These are phyloP conservation scores for Russula dissimulans DNA, from an alignment of 768 basidiomycete species.

Conservation along the genomic window DNA sequence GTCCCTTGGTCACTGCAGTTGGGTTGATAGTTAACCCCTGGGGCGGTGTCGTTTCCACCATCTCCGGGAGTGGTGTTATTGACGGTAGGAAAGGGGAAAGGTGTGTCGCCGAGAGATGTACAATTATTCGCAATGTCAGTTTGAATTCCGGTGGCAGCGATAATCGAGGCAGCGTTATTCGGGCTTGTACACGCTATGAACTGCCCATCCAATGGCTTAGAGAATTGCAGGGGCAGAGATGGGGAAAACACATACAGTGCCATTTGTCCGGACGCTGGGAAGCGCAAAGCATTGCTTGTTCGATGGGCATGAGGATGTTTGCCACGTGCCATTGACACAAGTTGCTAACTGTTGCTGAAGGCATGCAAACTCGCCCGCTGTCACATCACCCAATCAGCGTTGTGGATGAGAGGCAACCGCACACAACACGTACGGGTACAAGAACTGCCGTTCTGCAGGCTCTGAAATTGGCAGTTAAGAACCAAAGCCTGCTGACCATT, in stretches of 20 bases:
- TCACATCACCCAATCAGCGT: slow-evolving; percentile 10
- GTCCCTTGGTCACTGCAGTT: neutral
- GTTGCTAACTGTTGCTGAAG: slow-evolving; percentile 31
- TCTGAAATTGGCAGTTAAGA: slow-evolving; percentile 40
- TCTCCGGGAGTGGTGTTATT: neutral
- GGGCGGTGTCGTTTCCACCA: neutral
- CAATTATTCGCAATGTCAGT: slow-evolving; percentile 32
- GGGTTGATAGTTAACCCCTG: neutral
- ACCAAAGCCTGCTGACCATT: slow-evolving; percentile 45
- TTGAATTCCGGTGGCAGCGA: slow-evolving; percentile 38
- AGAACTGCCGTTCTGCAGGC: slow-evolving; percentile 32
- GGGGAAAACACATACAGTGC: slow-evolving; percentile 33
- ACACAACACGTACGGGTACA: slow-evolving; percentile 35
- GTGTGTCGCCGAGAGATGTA: slow-evolving; percentile 15
- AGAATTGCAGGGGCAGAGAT: neutral
- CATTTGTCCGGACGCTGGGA: slow-evolving; percentile 34
- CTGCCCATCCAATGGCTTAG: slow-evolving; percentile 23
- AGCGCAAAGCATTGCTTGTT: slow-evolving; percentile 43
- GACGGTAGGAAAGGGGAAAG: slow-evolving; percentile 20
- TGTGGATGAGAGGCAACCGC: neutral
- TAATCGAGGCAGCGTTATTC: slow-evolving; percentile 36
- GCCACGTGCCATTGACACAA: slow-evolving; percentile 37
- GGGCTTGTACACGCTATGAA: slow-evolving; percentile 44
- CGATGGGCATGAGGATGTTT: slow-evolving; percentile 29
- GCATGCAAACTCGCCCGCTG: slow-evolving; percentile 39